A percentile compares a stretch with the other conserved stretches of the same genome.
These are phyloP conservation scores for Phytophthora chlamydospora DNA, from an alignment of 352 stramenopile species.

Conservation along the genomic window DNA sequence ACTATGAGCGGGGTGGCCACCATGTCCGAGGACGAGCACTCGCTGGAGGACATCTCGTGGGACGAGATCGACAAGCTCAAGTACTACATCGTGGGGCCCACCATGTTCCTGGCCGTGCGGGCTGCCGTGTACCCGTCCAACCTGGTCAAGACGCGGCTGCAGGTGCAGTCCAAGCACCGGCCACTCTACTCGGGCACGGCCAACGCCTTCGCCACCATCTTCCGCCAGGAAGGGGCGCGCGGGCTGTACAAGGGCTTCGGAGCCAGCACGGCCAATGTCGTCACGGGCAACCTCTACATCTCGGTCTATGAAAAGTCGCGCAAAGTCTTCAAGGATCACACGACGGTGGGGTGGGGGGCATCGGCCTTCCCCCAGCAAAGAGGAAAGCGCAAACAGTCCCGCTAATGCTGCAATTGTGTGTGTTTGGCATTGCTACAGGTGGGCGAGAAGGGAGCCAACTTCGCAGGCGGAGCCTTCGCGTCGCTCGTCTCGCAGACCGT, in stretches of 20 bases:
- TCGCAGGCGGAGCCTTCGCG: slow-evolving; percentile 73
- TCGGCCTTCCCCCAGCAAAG: neutral
- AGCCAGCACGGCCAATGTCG: slow-evolving; percentile 84
- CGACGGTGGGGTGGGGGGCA: slow-evolving; percentile 36
- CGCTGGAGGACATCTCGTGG: slow-evolving; percentile 87
- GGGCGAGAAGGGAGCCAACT: slow-evolving; percentile 76
- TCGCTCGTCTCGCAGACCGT: slow-evolving; percentile 88
- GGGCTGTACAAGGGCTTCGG: slow-evolving; percentile 90
- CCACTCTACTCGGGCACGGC: slow-evolving; percentile 82
- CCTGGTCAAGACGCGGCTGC: slow-evolving; percentile 88
- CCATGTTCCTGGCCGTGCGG: slow-evolving; percentile 83
- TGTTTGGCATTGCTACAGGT: slow-evolving; percentile 26
- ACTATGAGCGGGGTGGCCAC: slow-evolving; percentile 30
- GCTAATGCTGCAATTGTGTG: slow-evolving; percentile 10
- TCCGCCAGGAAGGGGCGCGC: slow-evolving; percentile 71
- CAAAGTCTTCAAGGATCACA: slow-evolving; percentile 69
- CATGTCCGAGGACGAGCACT: slow-evolving; percentile 37
- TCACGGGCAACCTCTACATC: slow-evolving; percentile 91
- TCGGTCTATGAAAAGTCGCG: slow-evolving; percentile 87
- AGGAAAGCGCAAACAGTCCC: neutral
- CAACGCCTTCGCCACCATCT: slow-evolving; percentile 87
- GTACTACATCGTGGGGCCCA: slow-evolving; percentile 86
- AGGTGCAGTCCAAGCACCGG: slow-evolving; percentile 77
- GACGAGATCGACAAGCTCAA: slow-evolving; percentile 89
- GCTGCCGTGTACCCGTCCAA: slow-evolving; percentile 88